Evolutionary conservation across 2,329 filamentous ascomycete genomes (phyloP), one percentile per base, ranked within the genome.

Genomic region (Pseudocercospora fijiensis): DNA sequence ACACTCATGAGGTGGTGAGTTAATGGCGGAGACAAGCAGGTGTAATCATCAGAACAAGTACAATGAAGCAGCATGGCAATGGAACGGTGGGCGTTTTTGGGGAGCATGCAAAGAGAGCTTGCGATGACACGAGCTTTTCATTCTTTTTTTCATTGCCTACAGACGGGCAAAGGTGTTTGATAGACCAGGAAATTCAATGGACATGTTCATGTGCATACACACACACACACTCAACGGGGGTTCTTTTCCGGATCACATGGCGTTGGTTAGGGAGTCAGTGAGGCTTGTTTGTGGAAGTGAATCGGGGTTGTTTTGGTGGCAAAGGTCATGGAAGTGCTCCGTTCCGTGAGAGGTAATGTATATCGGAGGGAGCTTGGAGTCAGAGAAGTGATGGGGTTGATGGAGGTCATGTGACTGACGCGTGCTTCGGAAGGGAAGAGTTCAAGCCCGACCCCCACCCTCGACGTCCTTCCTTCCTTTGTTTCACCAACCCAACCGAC

Each of bases 11-110:
- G 28, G 18, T 20, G 53, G 53, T n/a, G n/a, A 56, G 28, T 56
- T 41, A 33, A 56, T 41, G 53, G 53, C 53, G 28, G 53, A 56
- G 53, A 56, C 28, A 56, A 56, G 53, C 53, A 56, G 53, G 28
- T 41, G 53, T 56, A 33, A 56, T 56, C 53, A 56, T 56, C 53
- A 56, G 53, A 22, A 51, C 45, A 56, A 56, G 53, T 33, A 56
- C 53, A 53, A 53, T 27, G 53, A 56, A 41, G 28, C 53, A 56
- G 53, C 53, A 56, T 56, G 28, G 53, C 45, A 51, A 53, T 28
- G 49, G 26, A 30, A 28, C 8, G 49, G 49, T 27, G 8, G 16
- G 22, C 22, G 49, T 26, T 24, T 53, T 53, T 53, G 26, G n/a
- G n/a, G n/a, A 4, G 49, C 49, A 53, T 53, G 49, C 45, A 41